Evolutionary conservation across 2,329 filamentous ascomycete genomes (phyloP), one percentile per base, ranked within the genome.

Genomic region (Colletotrichum filicis): DNA sequence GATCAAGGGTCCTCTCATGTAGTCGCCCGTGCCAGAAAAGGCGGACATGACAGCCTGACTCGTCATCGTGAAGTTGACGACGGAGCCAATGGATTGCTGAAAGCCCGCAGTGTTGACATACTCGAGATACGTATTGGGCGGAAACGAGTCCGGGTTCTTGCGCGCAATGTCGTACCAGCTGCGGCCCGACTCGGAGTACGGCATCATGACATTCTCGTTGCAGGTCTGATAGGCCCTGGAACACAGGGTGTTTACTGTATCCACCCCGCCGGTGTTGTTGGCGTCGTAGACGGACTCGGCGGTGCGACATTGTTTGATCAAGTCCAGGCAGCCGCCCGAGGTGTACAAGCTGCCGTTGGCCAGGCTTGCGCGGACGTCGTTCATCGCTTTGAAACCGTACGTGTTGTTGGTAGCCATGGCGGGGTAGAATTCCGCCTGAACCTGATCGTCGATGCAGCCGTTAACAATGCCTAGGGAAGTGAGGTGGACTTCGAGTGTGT

Each of bases 401-500:
- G 91, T 90, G 78, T 93, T 94, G 78, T 73, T 66, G 70, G 86
- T 85, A 11, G 89, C 88, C 79, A 92, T 92, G 8, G 81, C 78
- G 1, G 90, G 86, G 75, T 89, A 91, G 76, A 82, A 89, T 3
- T 88, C 87, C 4, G 85, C 84, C 81, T 94, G 91, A 1, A 91
- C 85, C 35, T 90, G 79, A 76, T 89, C 86, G 77, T 95, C 93
- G 46, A 95, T 84, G 75, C 92, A 90, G 14, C 92, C 93, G 79
- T 95, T 94, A 71, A 94, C 84, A 71, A 95, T 92, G 26, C 92
- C 92, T 0, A 95, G 81, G 0, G 92, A 89, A 16, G 83, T 84
- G 9, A 95, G 84, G 66, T 88, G 87, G 61, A 93, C 89, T 35
- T 90, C 86, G 12, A 92, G 81, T 2, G 89, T 91, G 46, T 82